Base-by-base conservation (phyloP, 371 early-diverging fungal genomes). In the Syncephalastrum racemosum region DNA sequence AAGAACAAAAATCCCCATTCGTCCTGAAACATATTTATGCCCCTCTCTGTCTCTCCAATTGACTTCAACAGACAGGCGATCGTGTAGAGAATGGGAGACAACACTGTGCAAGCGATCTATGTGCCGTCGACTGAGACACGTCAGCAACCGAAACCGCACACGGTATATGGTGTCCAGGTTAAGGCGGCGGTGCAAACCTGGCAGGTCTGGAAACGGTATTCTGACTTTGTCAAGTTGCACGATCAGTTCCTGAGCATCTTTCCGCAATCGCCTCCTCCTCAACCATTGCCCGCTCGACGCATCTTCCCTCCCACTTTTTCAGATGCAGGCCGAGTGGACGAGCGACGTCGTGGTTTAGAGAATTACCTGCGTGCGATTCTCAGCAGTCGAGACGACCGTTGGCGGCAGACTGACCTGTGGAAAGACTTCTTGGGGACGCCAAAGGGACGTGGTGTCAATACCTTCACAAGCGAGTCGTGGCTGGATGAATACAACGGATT, bases 141-240 rank as follows among this genome's bases (percentile, higher is more conserved):
- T 24, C 60, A 64, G 8, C 63, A 71, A 19, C 93, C 93, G 4
- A 88, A 87, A 71, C 80, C 84, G 4, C 91, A 90, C 67, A 82
- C 84, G 1, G 88, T 74, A 25, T 92, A 89, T 51, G 81, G 78
- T 42, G 70, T 92, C 18, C 83, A 89, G 57, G 85, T 92, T 7
- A 85, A 88, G 59, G 90, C 89, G 1, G 89, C 92, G 2, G 90
- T 93, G 20, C 86, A 93, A 18, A 83, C 90, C 12, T 95, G 96
- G 96, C 81, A 79, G 1, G 87, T 94, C 19, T 92, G 90, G 90
- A 88, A 87, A 58, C 87, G 96, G 3, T 95, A 93, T 71, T 88
- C 86, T 47, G 94, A 93, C 56, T 95, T 95, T 62, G 79, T 79
- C 39, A 71, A 80, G 25, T 83, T 95, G 1, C 71, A 89, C 55